A percentile compares a stretch with the other conserved stretches of the same genome.
These are phyloP conservation scores for Rubia balearica DNA, from an alignment of 305 asterid species.

Conservation along the genomic window DNA sequence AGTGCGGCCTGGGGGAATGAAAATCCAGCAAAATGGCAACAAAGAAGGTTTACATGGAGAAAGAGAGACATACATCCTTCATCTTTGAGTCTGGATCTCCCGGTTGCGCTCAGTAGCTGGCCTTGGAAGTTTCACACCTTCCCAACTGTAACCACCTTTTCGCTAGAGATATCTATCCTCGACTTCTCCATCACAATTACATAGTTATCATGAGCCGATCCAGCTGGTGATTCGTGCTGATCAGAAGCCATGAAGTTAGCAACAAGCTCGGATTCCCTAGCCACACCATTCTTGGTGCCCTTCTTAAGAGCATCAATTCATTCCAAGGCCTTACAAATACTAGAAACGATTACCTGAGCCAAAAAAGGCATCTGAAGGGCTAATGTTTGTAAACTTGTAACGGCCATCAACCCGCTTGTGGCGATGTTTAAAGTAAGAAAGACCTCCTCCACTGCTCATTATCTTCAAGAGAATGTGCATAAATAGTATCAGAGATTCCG, in stretches of 20 bases:
- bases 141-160: not conserved
- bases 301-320: not conserved
- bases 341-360: not conserved
- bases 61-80: constrained; percentile 9
- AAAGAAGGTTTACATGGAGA: constrained; percentile 4
- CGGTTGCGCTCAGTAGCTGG: not conserved
- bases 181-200: not conserved
- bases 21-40: constrained; percentile 5
- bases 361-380: not conserved
- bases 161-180: not conserved
- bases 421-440: not conserved
- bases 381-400: not conserved
- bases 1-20: no score
- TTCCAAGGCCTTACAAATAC: not conserved
- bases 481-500: not conserved
- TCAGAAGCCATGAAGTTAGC: not conserved
- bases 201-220: not conserved
- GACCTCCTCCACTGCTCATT: not conserved
- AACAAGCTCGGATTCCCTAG: not conserved
- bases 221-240: not conserved
- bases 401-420: not conserved
- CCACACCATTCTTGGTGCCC: not conserved
- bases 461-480: not conserved
- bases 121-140: not conserved
- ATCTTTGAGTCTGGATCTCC: constrained; percentile 9